A percentile compares a stretch with the other conserved stretches of the same genome.
These are phyloP conservation scores for Chaetomiaceae sp. DNA, from an alignment of 2,329 filamentous ascomycete species.

Conservation along the genomic window DNA sequence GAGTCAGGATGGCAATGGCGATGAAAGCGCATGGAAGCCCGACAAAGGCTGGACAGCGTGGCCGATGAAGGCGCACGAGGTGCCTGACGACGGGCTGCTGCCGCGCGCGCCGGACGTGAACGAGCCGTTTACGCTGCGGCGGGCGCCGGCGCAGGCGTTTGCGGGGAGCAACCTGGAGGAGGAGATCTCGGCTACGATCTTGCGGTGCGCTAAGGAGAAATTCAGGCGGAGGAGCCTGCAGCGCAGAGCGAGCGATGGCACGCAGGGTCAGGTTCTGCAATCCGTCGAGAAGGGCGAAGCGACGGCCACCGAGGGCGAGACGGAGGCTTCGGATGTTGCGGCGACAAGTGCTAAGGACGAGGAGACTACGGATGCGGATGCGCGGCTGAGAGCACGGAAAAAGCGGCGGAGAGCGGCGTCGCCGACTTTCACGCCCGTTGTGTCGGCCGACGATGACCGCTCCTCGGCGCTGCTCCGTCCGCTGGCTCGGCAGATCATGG, in stretches of 20 bases:
- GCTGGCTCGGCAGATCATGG: constrained; percentile 62
- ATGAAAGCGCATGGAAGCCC: constrained; percentile 39
- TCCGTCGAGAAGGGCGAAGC: constrained; percentile 10
- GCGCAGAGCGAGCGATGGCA: neutral
- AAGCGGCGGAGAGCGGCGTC: constrained; percentile 7
- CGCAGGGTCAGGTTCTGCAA: constrained; percentile 5
- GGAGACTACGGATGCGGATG: constrained; percentile 6
- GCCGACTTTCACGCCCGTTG: constrained; percentile 40
- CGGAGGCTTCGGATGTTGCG: neutral
- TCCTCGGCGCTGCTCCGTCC: constrained; percentile 62
- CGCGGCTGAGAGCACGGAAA: neutral
- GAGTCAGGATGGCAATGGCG: neutral
- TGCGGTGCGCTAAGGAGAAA: constrained; percentile 61
- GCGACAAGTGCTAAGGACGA: constrained; percentile 1
- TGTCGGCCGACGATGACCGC: constrained; percentile 65
- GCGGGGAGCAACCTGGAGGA: constrained; percentile 63
- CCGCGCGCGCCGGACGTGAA: constrained; percentile 39
- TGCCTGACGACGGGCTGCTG: constrained; percentile 53
- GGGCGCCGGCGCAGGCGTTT: constrained; percentile 32
- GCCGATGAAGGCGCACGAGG: constrained; percentile 60
- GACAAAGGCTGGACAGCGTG: constrained; percentile 73
- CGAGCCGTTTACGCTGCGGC: constrained; percentile 47
- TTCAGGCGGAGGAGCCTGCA: constrained; percentile 41
- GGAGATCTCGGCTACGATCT: constrained; percentile 58
- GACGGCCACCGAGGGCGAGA: constrained; percentile 9